Conservation (phyloP, 768 basidiomycete species). For the Aureoboletus auriporus region DNA sequence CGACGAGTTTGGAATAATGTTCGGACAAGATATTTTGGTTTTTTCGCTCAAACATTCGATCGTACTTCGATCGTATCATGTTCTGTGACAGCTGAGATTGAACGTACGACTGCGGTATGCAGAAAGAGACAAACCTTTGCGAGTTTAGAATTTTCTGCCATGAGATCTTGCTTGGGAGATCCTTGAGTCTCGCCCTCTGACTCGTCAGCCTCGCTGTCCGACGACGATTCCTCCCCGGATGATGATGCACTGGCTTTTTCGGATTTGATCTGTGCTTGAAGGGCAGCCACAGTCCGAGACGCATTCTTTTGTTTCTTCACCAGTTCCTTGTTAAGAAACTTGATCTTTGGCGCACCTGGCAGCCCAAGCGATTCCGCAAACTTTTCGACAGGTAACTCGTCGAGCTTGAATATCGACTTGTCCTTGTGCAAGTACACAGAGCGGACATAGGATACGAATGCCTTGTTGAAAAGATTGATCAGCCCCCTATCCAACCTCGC, state of each 20-base stretch:
- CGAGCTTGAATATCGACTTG: conserved; percentile 87
- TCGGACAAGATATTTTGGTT: conserved; percentile 90
- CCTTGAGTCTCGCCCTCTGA: conserved; percentile 16
- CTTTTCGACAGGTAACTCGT: conserved; percentile 73
- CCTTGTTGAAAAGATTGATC: conserved; percentile 42
- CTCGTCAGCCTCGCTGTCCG: conserved; percentile 23
- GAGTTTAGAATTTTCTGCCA: conserved; percentile 19
- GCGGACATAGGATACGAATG: conserved; percentile 93
- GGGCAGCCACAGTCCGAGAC: conserved; percentile 41
- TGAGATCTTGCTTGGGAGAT: neutral
- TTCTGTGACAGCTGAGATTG: conserved; percentile 21
- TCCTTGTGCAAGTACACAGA: conserved; percentile 92
- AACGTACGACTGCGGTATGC: neutral
- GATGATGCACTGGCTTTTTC: conserved; percentile 12
- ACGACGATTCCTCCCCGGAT: conserved; percentile 14
- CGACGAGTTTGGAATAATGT: conserved; percentile 86
- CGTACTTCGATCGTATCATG: conserved; percentile 85
- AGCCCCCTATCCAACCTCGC: neutral
- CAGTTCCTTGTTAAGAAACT: conserved; percentile 66
- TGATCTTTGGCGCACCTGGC: conserved; percentile 94
- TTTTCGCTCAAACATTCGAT: conserved; percentile 95
- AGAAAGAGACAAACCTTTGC: conserved; percentile 37
- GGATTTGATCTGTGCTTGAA: conserved; percentile 28
- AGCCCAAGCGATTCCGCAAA: conserved; percentile 90
- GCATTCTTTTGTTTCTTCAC: conserved; percentile 78